Evolutionary conservation across 768 basidiomycete genomes (phyloP), one percentile per base, ranked within the genome.

Genomic region (Leucosporidium creatinivorum): DNA sequence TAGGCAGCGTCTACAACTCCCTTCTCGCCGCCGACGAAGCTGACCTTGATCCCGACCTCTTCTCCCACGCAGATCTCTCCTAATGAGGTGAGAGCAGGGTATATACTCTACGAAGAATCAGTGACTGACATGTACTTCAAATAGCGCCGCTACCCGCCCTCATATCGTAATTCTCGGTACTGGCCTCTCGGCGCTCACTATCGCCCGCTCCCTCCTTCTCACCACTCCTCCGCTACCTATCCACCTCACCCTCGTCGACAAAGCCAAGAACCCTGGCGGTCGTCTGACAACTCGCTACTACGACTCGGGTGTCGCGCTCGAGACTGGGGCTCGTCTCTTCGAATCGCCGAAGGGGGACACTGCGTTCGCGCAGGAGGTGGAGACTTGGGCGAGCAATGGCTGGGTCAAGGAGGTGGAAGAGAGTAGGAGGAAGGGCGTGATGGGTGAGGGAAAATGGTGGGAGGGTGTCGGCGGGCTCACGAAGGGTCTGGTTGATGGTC

Each of bases 241-340:
- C 54, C 54, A 30, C 18, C 54, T 55, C 28, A 55, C 54, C 30
- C 54, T 55, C 54, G 13, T 55, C 54, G 54, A 55, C 54, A 55
- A 55, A 19, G 54, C 54, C 13, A 28, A 25, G 10, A 18, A 28
- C 6, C 54, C 54, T 1, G 54, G 54, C 26, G 54, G 54, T 17
- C 28, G 54, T 3, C 26, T 55, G 13, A 55, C 54, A 4, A 28
- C 54, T 13, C 54, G 54, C 26, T 28, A 25, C 28, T 55, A 55
- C 54, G 54, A 55, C 18, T 55, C 54, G 13, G 54, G 54, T 26
- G 54, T 55, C 54, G 25, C 30, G 18, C 25, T 55, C 54, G 54
- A 55, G 54, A 28, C 54, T 25, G 54, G 54, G 17, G 54, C 54
- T 25, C 54, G 54, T 4, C 26, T 55, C 25, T 55, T 55, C 30